phyloP scores from a whole-genome alignment of 1,139 yeast species.

The Kazachstania sp. region DNA sequence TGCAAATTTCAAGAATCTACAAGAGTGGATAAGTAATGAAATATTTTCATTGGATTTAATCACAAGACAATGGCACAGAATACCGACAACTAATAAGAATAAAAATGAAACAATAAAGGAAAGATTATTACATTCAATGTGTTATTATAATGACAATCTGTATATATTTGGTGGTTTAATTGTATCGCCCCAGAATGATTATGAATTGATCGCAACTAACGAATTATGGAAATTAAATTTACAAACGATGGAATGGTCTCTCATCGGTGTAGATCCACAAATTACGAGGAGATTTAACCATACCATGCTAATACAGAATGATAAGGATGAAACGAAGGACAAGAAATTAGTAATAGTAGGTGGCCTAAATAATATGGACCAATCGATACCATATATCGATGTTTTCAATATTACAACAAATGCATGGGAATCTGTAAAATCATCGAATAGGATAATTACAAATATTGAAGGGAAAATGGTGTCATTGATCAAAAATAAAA shows the following conservation, averaged over 20 bases:
- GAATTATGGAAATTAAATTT: constrained; percentile 63
- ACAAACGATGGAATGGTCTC: constrained; percentile 43
- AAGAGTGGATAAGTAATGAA: constrained; percentile 48
- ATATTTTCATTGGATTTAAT: constrained; percentile 49
- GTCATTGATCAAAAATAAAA: constrained; percentile 15
- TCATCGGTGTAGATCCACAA: constrained; percentile 38
- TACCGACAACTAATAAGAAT: constrained; percentile 13
- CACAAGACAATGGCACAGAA: constrained; percentile 47
- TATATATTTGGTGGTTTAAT: constrained; percentile 58
- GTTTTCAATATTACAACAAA: constrained; percentile 46
- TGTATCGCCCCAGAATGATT: constrained; percentile 26
- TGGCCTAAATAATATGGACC: constrained; percentile 43
- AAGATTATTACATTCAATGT: constrained; percentile 52
- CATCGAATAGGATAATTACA: constrained; percentile 5
- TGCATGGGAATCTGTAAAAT: constrained; percentile 33
- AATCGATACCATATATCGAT: constrained; percentile 37
- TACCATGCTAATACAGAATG: constrained; percentile 40
- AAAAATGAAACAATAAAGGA: constrained; percentile 36
- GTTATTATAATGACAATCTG: constrained; percentile 41
- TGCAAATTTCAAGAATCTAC: constrained; percentile 17
- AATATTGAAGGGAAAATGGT: constrained; percentile 17
- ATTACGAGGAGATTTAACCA: constrained; percentile 42
- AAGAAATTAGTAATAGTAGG: constrained; percentile 54
- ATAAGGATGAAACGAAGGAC: constrained; percentile 39
- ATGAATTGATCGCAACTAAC: constrained; percentile 41